These are phyloP conservation scores for Camillea tinctor DNA, from an alignment of 2,329 filamentous ascomycete species.

Conservation along the genomic window DNA sequence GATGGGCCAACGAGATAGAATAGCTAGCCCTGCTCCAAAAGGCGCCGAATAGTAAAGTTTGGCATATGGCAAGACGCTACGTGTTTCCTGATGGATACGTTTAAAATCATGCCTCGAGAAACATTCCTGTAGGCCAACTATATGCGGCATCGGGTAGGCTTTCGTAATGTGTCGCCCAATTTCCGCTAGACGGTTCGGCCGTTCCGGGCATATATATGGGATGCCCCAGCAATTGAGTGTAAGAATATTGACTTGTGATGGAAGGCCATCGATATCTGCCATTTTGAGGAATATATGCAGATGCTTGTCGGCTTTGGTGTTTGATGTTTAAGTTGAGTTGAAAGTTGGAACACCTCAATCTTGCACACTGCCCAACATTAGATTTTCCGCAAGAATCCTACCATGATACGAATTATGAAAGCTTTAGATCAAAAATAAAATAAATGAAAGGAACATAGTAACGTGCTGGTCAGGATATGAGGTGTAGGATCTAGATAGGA, in stretches of 20 bases:
- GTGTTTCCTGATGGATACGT: constrained; percentile 71
- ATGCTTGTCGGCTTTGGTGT: background rate
- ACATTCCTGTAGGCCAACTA: constrained; percentile 93
- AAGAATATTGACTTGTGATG: constrained; percentile 71
- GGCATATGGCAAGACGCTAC: constrained; percentile 75
- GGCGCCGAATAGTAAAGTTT: constrained; percentile 92
- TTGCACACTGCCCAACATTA: too few relatives aligned
- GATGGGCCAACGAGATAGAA: constrained; percentile 90
- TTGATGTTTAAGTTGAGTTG: too few relatives aligned
- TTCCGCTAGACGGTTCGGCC: constrained; percentile 73
- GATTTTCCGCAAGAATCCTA: too few relatives aligned
- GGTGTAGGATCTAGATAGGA: too few relatives aligned
- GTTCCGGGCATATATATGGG: constrained; percentile 78
- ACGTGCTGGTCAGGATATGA: too few relatives aligned
- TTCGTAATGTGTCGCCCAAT: constrained; percentile 78
- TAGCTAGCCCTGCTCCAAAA: constrained; percentile 85
- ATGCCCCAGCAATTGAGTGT: constrained; percentile 98
- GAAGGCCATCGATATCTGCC: constrained; percentile 30
- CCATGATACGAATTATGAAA: too few relatives aligned
- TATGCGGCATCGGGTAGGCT: constrained; percentile 68
- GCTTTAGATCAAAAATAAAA: too few relatives aligned
- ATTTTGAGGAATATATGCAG: background rate
- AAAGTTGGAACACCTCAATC: too few relatives aligned
- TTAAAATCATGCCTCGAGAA: constrained; percentile 86
- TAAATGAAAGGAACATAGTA: too few relatives aligned